phyloP scores from a whole-genome alignment of 2,329 filamentous ascomycete genomes.

The Lecanicillium sp. region DNA sequence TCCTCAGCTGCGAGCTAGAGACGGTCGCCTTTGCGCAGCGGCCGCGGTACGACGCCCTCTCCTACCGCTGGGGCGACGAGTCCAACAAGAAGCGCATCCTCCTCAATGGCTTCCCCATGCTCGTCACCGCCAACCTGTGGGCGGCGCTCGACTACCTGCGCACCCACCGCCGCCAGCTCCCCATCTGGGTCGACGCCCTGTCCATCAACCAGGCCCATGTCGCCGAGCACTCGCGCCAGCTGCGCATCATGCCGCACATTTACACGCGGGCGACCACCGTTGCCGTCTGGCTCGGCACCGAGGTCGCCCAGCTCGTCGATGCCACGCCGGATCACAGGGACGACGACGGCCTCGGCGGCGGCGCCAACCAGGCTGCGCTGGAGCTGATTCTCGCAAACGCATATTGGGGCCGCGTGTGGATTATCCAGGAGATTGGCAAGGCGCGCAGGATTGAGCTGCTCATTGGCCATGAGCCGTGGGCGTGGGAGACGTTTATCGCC shows the following conservation, averaged over 20 bases:
- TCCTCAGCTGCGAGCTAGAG: too few relatives aligned
- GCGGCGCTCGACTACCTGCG: slow-evolving; percentile 11
- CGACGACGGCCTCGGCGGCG: slow-evolving; percentile 1
- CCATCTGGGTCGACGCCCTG: slow-evolving; percentile 14
- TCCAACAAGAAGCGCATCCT: slow-evolving; percentile 6
- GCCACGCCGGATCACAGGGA: background rate
- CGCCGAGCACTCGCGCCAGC: slow-evolving; percentile 11
- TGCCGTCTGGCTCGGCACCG: slow-evolving; percentile 13
- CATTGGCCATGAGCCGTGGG: slow-evolving; percentile 5
- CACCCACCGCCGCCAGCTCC: background rate
- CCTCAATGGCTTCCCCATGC: slow-evolving; percentile 6
- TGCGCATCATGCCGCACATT: slow-evolving; percentile 15
- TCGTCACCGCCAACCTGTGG: slow-evolving; percentile 12
- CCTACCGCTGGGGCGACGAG: slow-evolving; percentile 14
- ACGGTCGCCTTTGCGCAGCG: slow-evolving; percentile 6
- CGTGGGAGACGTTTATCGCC: slow-evolving; percentile 9
- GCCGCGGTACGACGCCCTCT: slow-evolving; percentile 12
- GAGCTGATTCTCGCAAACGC: slow-evolving; percentile 4
- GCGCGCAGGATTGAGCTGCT: slow-evolving; percentile 10
- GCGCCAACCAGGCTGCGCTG: background rate
- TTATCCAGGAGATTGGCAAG: slow-evolving; percentile 13
- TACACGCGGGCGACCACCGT: slow-evolving; percentile 11
- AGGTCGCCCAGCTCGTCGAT: slow-evolving; percentile 3
- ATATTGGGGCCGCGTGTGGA: slow-evolving; percentile 13
- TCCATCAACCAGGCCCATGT: slow-evolving; percentile 13